Evolutionary conservation across 1,284 basidiomycete genomes (phyloP).

Genomic region (Cutaneotrichosporon cavernicola): DNA sequence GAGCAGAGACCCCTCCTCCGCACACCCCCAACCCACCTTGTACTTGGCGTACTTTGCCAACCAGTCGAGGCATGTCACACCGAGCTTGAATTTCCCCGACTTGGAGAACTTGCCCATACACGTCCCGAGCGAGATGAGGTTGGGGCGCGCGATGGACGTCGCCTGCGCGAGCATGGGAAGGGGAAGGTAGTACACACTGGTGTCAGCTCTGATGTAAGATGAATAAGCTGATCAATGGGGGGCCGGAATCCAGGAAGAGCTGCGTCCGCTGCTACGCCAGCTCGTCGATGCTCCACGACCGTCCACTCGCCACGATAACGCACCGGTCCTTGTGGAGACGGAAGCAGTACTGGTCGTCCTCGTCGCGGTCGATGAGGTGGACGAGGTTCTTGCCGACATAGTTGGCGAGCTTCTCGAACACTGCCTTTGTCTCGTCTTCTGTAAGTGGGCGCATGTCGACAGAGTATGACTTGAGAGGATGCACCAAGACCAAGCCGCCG

Average conservation of each 20-base stretch:
- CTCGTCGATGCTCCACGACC: not conserved
- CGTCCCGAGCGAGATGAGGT: conserved; percentile 89
- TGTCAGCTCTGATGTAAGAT: not conserved
- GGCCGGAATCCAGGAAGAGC: not conserved
- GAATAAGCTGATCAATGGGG: not conserved
- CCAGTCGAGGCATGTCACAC: conserved; percentile 90
- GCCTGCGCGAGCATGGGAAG: conserved; percentile 89
- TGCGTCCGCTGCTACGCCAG: not conserved
- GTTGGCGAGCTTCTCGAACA: conserved; percentile 56
- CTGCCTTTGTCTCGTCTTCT: conserved; percentile 55
- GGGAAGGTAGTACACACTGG: conserved; percentile 83
- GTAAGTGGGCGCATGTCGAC: conserved; percentile 53
- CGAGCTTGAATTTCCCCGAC: conserved; percentile 95
- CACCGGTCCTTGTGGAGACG: conserved; percentile 78
- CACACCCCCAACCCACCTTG: conserved; percentile 65
- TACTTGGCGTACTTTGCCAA: conserved; percentile 96
- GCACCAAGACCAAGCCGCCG: not conserved
- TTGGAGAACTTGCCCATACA: conserved; percentile 99
- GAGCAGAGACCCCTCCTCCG: not conserved
- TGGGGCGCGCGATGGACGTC: conserved; percentile 86
- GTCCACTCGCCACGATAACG: conserved; percentile 12
- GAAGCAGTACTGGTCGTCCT: conserved; percentile 69
- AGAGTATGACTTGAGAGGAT: not conserved
- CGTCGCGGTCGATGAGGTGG: conserved; percentile 54
- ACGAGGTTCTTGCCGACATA: conserved; percentile 56